Percentiles rank a stretch among this genome's conserved stretches.
phyloP scores from a whole-genome alignment of 805 yeast species.

The Candida lessepsii region DNA sequence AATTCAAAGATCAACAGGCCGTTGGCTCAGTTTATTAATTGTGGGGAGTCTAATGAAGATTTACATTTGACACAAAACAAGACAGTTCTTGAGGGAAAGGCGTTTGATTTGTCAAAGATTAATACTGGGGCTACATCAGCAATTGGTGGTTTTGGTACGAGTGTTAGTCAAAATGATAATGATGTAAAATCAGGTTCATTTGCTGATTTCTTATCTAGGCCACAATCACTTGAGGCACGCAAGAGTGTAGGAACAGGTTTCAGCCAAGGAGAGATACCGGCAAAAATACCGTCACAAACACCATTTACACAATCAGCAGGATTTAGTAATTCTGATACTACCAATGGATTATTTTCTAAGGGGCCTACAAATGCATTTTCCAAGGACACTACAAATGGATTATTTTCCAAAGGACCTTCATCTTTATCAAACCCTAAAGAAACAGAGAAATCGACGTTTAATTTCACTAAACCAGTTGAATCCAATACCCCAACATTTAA shows the following conservation, averaged over 20 bases:
- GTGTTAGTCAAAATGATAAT: background rate
- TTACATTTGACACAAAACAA: slow-evolving; percentile 19
- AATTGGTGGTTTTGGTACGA: background rate
- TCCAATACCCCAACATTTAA: background rate
- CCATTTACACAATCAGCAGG: too few species aligned
- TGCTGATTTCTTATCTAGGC: slow-evolving; percentile 14
- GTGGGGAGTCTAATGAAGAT: slow-evolving; percentile 30
- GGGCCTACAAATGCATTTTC: too few species aligned
- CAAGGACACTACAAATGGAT: too few species aligned
- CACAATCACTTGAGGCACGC: background rate
- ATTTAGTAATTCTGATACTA: too few species aligned
- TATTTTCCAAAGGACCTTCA: too few species aligned
- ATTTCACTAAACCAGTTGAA: too few species aligned
- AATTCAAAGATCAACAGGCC: slow-evolving; percentile 24
- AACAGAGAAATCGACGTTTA: too few species aligned
- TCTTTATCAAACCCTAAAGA: background rate
- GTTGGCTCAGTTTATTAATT: slow-evolving; percentile 30
- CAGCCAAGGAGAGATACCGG: too few species aligned
- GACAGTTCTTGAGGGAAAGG: background rate
- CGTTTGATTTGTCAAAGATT: slow-evolving; percentile 1
- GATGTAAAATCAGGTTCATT: slow-evolving; percentile 16
- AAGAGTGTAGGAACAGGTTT: background rate
- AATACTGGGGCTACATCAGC: too few species aligned
- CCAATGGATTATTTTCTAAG: too few species aligned
- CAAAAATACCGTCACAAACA: too few species aligned